Evolutionary conservation across 2,329 filamentous ascomycete genomes (phyloP), one percentile per base, ranked within the genome.

Genomic region (Knufia fluminis): DNA sequence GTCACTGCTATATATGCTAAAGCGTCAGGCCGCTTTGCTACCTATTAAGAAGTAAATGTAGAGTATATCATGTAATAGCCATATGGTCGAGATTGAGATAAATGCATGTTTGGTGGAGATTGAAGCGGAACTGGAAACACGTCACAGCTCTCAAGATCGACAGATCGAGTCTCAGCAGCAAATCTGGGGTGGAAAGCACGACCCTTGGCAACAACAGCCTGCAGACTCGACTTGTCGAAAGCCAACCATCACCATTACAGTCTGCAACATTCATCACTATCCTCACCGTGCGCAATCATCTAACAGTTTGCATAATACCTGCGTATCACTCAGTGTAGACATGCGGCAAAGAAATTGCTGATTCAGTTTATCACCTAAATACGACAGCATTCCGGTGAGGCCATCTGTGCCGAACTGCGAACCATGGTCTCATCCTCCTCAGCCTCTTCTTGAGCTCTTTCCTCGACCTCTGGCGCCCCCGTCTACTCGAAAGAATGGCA

Each of bases 401-500:
- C 46, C 33, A 49, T 52, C 35, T 32, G 49, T 35, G 31, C 40
- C 22, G 48, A 28, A 40, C 17, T 32, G 16, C 40, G 16, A 39
- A 46, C 31, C 46, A 50, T 46, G 51, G 23, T 26, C 33, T 46
- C 32, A 22, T 41, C 22, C 16, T 42, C 24, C 33, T 31, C 4
- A 20, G 16, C 12, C 9, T 26, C 45, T 7, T 26, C 45, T 40
- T 48, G 45, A 48, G 33, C 35, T 45, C 31, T 45, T 32, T 36
- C 33, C 35, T 28, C 35, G 12, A 7, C n/a, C n/a, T n/a, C n/a
- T n/a, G n/a, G n/a, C n/a, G n/a, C n/a, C n/a, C n/a, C n/a, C 14
- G n/a, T 38, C 22, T n/a, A 8, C 22, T 33, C 28, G 20, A 26
- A 52, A 53, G 31, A 54, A 74, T 74, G 71, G 68, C 66, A 60